These are phyloP conservation scores for Penicillium hordei DNA, from an alignment of 2,329 filamentous ascomycete genomes.

Conservation along the genomic window DNA sequence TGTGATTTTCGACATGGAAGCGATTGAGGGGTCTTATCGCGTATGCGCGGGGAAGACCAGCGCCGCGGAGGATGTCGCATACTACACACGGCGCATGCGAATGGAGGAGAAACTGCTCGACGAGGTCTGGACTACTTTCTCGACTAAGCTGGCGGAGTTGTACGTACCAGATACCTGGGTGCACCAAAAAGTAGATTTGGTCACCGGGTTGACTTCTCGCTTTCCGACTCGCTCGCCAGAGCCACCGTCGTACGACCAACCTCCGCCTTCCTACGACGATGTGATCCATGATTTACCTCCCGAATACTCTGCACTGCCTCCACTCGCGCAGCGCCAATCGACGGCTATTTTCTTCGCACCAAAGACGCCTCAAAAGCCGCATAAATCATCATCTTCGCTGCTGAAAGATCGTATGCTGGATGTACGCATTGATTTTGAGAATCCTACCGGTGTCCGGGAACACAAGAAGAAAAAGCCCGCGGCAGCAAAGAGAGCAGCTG, in stretches of 20 bases:
- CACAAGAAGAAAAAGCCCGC: slow-evolving; percentile 36
- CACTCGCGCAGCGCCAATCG: slow-evolving; percentile 28
- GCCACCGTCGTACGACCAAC: slow-evolving; percentile 22
- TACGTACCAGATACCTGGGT: not conserved
- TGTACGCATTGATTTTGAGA: slow-evolving; percentile 28
- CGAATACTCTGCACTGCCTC: slow-evolving; percentile 32
- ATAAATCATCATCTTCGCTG: slow-evolving; percentile 5
- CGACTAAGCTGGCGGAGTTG: not conserved
- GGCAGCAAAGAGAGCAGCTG: slow-evolving; percentile 15
- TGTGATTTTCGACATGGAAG: slow-evolving; percentile 20
- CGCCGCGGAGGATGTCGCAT: not conserved
- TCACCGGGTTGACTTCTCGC: slow-evolving; percentile 13
- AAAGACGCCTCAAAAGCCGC: slow-evolving; percentile 4
- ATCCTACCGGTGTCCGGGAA: slow-evolving; percentile 31
- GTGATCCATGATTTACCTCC: slow-evolving; percentile 36
- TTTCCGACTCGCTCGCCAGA: slow-evolving; percentile 5
- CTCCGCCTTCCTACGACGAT: slow-evolving; percentile 37
- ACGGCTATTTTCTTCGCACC: slow-evolving; percentile 11
- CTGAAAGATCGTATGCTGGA: slow-evolving; percentile 11
- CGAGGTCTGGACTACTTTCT: slow-evolving; percentile 13
- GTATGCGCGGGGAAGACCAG: slow-evolving; percentile 2
- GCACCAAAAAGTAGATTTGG: not conserved
- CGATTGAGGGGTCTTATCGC: slow-evolving; percentile 5
- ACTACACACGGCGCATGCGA: not conserved
- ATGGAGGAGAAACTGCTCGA: slow-evolving; percentile 9